Base-by-base conservation (phyloP, 2,329 filamentous ascomycete species). In the Clarireedia sp. region DNA sequence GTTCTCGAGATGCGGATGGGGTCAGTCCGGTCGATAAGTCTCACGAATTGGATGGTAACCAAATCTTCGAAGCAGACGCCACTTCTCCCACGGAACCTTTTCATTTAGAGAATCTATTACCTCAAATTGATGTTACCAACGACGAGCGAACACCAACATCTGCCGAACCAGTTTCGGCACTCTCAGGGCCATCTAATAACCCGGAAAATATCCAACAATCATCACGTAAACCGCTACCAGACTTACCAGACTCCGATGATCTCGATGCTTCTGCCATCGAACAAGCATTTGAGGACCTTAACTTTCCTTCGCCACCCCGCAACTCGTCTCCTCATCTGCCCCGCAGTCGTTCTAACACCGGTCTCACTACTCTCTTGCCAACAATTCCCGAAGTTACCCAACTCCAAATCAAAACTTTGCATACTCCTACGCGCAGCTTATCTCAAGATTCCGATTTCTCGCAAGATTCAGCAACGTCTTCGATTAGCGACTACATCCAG, bases 31-130 rank as follows among this genome's bases (percentile, higher is more conserved):
- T 36, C 19, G 52, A 41, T 23, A 29, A 19, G 10, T 26, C 52
- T 17, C 24, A 43, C 6, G 48, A 19, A 26, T 24, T 36, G 12
- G 26, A 43, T 36, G 37, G 26, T 5, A 29, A 37, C n/a, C 10
- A 51, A 17, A 51, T 17, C 14, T 12, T 45, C 36, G 48, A 55
- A 19, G 16, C 53, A 12, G 43, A 33, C 14, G 40, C 23, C 12
- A 10, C 29, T 38, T 37, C 46, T 14, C 73, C 76, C 0, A 65
- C 73, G 5, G 78, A 78, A 53, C 74, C 77, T 3, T 78, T 80
- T 55, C 73, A 77, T 58, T 70, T 79, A 7, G 73, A 80, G 36
- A 73, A 75, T 36, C 64, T 79, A 14, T 69, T 74, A n/a, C 67
- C 67, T 29, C 69, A 72, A 37, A 73, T 75, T 49, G 71, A 71